Percentiles rank a stretch among this genome's conserved stretches.
phyloP scores from a whole-genome alignment of 2,329 filamentous ascomycete genomes.

The Xylaria sp. region DNA sequence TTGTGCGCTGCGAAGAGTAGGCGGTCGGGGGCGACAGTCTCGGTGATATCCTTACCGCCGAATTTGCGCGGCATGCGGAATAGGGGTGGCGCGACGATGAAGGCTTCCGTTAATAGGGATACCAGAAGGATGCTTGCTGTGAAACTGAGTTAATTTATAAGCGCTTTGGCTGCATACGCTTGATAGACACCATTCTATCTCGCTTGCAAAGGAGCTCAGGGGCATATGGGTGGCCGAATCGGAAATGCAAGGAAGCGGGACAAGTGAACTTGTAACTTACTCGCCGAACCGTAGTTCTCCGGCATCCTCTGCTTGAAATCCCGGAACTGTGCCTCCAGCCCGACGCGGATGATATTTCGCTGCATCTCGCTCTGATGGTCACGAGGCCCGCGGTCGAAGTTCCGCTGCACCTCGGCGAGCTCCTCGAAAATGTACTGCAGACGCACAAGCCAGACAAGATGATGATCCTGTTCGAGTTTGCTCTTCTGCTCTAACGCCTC shows the following conservation, averaged over 20 bases:
- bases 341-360: conserved; percentile 51
- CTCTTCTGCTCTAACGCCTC: conserved; percentile 49
- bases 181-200: neutral
- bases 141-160: neutral
- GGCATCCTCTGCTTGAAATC: conserved; percentile 49
- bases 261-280: conserved; percentile 27
- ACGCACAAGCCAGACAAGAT: conserved; percentile 51
- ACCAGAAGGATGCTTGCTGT: conserved; percentile 44
- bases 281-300: conserved; percentile 33
- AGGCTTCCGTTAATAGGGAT: conserved; percentile 46
- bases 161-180: neutral
- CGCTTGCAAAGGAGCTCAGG: neutral
- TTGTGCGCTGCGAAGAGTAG: conserved; percentile 32
- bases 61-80: conserved; percentile 32
- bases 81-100: conserved; percentile 47
- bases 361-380: conserved; percentile 47
- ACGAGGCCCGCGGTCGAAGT: conserved; percentile 31
- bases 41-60: neutral
- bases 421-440: conserved; percentile 48
- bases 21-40: conserved; percentile 30
- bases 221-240: conserved; percentile 20
- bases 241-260: neutral
- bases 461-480: conserved; percentile 47
- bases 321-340: conserved; percentile 53
- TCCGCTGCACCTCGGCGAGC: conserved; percentile 42